These are phyloP conservation scores for Vitis hybrid DNA, from an alignment of 177 flowering plant genomes.

Conservation along the genomic window DNA sequence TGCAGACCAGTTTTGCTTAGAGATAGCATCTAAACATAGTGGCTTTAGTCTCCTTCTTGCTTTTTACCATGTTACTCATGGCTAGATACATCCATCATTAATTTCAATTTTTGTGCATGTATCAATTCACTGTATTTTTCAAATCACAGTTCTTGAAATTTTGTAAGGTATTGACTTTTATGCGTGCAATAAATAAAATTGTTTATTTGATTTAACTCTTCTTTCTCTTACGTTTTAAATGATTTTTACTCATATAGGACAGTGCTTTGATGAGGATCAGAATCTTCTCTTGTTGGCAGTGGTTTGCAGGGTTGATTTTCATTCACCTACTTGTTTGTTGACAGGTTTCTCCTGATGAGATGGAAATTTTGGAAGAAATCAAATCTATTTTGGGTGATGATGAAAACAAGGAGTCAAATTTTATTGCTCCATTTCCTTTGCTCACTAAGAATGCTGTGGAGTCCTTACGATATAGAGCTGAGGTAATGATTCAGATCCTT, in stretches of 20 bases:
- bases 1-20: background rate
- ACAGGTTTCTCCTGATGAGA: constrained; percentile 86
- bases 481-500: constrained; percentile 47
- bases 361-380: constrained; percentile 77
- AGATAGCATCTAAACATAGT: background rate
- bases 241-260: background rate
- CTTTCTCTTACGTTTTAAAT: background rate
- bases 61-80: background rate
- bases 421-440: constrained; percentile 76
- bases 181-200: background rate
- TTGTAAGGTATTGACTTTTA: background rate
- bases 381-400: constrained; percentile 64
- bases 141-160: background rate
- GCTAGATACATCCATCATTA: background rate
- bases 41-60: background rate
- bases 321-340: constrained; percentile 1
- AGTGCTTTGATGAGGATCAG: background rate
- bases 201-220: background rate
- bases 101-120: background rate
- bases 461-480: constrained; percentile 89
- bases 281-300: background rate
- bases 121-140: background rate
- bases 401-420: constrained; percentile 40
- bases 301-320: too few relatives aligned
- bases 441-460: constrained; percentile 86